Evolutionary conservation across 2,329 filamentous ascomycete species (phyloP).

Genomic region (Exophiala sideris): DNA sequence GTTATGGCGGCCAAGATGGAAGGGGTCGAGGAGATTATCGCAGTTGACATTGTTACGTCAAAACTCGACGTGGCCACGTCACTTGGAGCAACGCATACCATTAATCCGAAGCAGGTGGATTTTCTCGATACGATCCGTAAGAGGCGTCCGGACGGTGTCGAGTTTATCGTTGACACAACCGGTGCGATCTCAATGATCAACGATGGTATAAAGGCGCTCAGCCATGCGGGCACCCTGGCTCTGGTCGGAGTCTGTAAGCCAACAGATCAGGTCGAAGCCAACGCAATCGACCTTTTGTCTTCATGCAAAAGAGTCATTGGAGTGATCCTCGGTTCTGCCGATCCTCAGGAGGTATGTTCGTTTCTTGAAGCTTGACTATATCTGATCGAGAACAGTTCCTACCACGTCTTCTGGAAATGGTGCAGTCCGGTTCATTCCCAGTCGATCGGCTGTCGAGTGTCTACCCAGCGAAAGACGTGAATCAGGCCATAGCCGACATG

Average conservation of each 20-base stretch:
- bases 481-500: slow-evolving; percentile 2
- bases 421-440: background rate
- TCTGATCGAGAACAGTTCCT: background rate
- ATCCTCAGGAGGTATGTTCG: slow-evolving; percentile 3
- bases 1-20: slow-evolving; percentile 32
- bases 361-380: background rate
- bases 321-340: background rate
- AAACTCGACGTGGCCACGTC: slow-evolving; percentile 40
- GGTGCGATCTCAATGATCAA: slow-evolving; percentile 1
- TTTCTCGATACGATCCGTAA: slow-evolving; percentile 11
- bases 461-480: slow-evolving; percentile 2
- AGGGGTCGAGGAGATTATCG: slow-evolving; percentile 35
- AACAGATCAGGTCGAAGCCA: background rate
- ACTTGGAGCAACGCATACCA: slow-evolving; percentile 10
- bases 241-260: slow-evolving; percentile 3
- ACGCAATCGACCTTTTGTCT: background rate
- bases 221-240: slow-evolving; percentile 4
- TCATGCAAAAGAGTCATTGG: slow-evolving; percentile 5
- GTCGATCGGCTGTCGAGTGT: background rate
- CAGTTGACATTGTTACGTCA: slow-evolving; percentile 42
- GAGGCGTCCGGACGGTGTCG: slow-evolving; percentile 10
- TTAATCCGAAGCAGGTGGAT: slow-evolving; percentile 26
- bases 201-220: slow-evolving; percentile 5
- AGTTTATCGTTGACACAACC: slow-evolving; percentile 19
- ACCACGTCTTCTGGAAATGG: slow-evolving; percentile 1